Conservation (phyloP, 2,329 filamentous ascomycete genomes). For the Tolypocladium inflatum region DNA sequence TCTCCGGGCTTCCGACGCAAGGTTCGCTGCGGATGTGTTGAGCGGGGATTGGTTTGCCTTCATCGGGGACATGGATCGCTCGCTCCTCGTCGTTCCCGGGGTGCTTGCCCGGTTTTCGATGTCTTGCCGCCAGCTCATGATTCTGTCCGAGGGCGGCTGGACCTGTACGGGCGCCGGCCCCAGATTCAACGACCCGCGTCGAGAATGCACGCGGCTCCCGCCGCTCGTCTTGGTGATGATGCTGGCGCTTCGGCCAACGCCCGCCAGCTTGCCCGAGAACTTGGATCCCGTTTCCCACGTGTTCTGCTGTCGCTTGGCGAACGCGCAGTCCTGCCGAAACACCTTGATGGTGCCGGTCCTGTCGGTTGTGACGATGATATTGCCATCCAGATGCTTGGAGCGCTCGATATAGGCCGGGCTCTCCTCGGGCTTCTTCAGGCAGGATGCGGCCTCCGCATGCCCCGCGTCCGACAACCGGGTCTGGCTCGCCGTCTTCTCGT, state of each 20-base stretch:
- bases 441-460: conserved; percentile 21
- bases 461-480: conserved; percentile 25
- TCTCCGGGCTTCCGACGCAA: conserved; percentile 36
- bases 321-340: conserved; percentile 90
- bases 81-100: conserved; percentile 33
- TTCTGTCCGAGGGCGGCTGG: conserved; percentile 55
- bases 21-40: conserved; percentile 25
- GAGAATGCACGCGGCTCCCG: conserved; percentile 36
- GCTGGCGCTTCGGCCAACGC: conserved; percentile 49
- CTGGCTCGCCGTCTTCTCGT: conserved; percentile 45
- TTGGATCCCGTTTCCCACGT: conserved; percentile 69
- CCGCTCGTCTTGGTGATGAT: conserved; percentile 44
- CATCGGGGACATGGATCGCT: conserved; percentile 46
- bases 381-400: conserved; percentile 66
- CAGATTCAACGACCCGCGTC: conserved; percentile 44
- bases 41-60: conserved; percentile 30
- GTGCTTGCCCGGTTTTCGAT: conserved; percentile 35
- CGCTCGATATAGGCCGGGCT: conserved; percentile 71
- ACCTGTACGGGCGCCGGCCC: conserved; percentile 15
- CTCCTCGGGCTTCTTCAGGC: conserved; percentile 45
- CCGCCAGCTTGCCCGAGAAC: conserved; percentile 60
- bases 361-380: conserved; percentile 89
- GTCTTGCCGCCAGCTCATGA: conserved; percentile 77
- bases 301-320: conserved; percentile 64
- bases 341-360: conserved; percentile 85